phyloP scores from a whole-genome alignment of 2,329 filamentous ascomycete genomes.

The Epichloe sp. region DNA sequence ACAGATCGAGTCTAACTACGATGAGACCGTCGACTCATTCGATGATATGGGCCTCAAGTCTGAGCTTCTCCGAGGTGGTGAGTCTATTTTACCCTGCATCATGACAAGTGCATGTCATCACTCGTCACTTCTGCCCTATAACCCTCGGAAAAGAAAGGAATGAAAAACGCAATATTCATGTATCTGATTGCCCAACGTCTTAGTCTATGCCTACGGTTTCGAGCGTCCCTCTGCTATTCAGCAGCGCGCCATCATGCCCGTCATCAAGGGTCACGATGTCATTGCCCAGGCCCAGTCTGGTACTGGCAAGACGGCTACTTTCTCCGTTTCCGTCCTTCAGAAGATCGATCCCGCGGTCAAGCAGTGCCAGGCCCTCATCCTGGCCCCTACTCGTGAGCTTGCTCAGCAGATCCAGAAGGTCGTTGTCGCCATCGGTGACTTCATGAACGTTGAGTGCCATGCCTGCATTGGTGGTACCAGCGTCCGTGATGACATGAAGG shows the following conservation, averaged over 20 bases:
- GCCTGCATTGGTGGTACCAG: constrained; percentile 98
- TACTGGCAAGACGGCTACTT: constrained; percentile 99
- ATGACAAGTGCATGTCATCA: background rate
- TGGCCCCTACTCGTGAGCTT: constrained; percentile 95
- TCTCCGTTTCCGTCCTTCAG: constrained; percentile 98
- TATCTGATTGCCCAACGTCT: background rate
- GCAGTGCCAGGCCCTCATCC: constrained; percentile 94
- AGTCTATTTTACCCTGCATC: constrained; percentile 15
- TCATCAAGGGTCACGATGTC: constrained; percentile 99
- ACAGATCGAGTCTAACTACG: constrained; percentile 99
- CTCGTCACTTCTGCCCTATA: background rate
- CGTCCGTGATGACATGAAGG: constrained; percentile 97
- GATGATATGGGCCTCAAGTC: constrained; percentile 95
- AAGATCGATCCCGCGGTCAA: constrained; percentile 94
- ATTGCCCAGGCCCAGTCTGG: constrained; percentile 99
- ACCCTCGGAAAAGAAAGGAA: background rate
- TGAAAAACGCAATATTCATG: background rate
- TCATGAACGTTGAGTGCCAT: constrained; percentile 99
- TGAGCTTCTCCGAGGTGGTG: constrained; percentile 89
- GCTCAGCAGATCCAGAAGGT: constrained; percentile 99
- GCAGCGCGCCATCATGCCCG: constrained; percentile 99
- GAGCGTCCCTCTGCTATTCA: constrained; percentile 99
- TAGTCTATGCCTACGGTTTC: constrained; percentile 98
- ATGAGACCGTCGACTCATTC: constrained; percentile 98
- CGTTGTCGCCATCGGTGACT: constrained; percentile 95